These are phyloP conservation scores for Epichloe amarillans DNA, from an alignment of 2,329 filamentous ascomycete genomes.

Conservation along the genomic window DNA sequence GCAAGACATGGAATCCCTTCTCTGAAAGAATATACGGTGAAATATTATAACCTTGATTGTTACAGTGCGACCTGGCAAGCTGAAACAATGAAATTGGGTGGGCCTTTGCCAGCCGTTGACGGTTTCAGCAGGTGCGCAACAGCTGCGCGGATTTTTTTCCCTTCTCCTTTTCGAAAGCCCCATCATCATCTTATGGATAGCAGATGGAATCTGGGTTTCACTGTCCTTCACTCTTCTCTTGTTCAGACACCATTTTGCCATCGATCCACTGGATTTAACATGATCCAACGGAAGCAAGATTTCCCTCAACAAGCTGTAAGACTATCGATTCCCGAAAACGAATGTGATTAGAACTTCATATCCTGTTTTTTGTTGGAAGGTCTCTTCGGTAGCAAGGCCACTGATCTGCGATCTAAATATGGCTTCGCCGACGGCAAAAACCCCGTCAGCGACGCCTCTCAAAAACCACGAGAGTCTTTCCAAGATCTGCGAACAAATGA, in stretches of 20 bases:
- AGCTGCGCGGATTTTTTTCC: neutral
- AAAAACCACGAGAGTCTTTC: neutral
- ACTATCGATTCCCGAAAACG: neutral
- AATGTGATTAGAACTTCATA: neutral
- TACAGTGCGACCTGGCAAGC: neutral
- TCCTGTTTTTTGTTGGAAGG: neutral
- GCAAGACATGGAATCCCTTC: no score
- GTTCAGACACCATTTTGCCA: neutral
- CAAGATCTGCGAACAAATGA: slow-evolving; percentile 4
- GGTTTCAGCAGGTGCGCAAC: neutral
- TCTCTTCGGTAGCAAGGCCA: neutral
- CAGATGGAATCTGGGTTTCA: neutral
- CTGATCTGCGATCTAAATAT: neutral
- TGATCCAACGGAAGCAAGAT: neutral
- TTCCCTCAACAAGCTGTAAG: neutral
- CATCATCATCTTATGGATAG: neutral
- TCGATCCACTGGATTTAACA: neutral
- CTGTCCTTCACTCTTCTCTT: neutral
- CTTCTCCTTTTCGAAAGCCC: no score
- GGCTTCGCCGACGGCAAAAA: neutral
- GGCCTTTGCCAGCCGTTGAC: neutral
- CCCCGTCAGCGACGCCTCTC: neutral
- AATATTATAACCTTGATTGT: no score
- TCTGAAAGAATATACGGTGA: no score
- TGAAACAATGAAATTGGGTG: neutral